Evolutionary conservation across 257 asterid species (phyloP).

Genomic region (Hygrophila difformis): DNA sequence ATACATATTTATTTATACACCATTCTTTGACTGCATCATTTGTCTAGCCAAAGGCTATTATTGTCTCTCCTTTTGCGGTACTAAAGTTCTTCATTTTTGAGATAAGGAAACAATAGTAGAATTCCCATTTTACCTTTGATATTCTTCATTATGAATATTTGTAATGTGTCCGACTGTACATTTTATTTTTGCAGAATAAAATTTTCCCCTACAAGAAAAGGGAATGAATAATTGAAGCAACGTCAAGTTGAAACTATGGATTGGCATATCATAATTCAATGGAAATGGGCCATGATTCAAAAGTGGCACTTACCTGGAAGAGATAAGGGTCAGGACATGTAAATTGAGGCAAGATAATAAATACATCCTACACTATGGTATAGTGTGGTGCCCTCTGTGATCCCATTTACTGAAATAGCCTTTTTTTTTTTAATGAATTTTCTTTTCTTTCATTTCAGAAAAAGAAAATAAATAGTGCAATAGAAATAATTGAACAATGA

Average conservation of each 20-base stretch:
- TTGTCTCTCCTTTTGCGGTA: background rate
- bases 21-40: background rate
- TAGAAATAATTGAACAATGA: too few relatives aligned
- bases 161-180: too few relatives aligned
- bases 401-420: conserved; percentile 7
- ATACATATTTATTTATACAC: background rate
- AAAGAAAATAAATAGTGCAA: too few relatives aligned
- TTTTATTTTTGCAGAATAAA: too few relatives aligned
- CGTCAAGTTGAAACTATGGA: background rate
- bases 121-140: too few relatives aligned
- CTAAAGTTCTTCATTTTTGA: background rate
- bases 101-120: too few relatives aligned
- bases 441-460: too few relatives aligned
- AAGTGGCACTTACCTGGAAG: background rate
- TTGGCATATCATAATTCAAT: background rate
- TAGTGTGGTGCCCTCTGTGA: conserved; percentile 4
- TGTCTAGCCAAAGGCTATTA: background rate
- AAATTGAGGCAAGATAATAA: background rate
- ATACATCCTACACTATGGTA: conserved; percentile 2
- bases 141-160: too few relatives aligned
- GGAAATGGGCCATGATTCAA: background rate
- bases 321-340: background rate
- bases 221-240: background rate
- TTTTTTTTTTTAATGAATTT: too few relatives aligned
- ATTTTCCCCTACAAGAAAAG: background rate